A percentile compares a stretch with the other conserved stretches of the same genome.
Conservation (phyloP, 2,329 filamentous ascomycete species). For the Exophiala sp. region DNA sequence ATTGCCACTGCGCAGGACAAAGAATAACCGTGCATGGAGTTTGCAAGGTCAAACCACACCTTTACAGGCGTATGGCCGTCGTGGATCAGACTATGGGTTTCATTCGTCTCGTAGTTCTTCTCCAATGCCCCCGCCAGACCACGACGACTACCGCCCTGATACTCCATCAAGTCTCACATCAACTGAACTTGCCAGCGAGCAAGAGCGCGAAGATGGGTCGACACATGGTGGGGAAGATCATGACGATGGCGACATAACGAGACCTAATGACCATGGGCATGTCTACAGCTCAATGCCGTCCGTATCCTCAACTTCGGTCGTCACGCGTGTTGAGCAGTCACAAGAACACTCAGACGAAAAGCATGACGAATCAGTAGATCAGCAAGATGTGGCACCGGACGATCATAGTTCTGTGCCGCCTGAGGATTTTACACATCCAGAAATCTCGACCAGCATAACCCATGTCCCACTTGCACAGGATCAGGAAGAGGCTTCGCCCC, state of each 20-base stretch:
- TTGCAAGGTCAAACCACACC: conserved; percentile 19
- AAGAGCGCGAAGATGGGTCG: conserved; percentile 4
- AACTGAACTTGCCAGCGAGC: conserved; percentile 15
- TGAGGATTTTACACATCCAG: no score
- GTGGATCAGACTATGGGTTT: conserved; percentile 24
- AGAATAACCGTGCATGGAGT: conserved; percentile 24
- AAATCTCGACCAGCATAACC: no score
- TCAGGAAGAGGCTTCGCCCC: no score
- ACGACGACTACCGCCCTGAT: conserved; percentile 10
- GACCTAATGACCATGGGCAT: background rate
- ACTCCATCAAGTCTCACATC: conserved; percentile 24
- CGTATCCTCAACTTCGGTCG: no score
- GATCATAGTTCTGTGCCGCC: no score
- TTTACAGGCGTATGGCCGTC: conserved; percentile 18
- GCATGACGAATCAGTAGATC: no score
- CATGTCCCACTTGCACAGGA: no score
- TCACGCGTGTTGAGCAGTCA: no score
- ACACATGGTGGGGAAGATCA: conserved; percentile 6
- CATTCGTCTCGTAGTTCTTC: conserved; percentile 16
- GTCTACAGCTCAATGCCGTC: no score
- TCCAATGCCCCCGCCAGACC: conserved; percentile 8
- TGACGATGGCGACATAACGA: background rate
- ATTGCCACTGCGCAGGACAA: conserved; percentile 14
- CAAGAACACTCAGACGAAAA: no score
- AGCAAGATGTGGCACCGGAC: no score